Evolutionary conservation across 345 rosid genomes (phyloP).

Genomic region (Melaleuca quinquenervia): DNA sequence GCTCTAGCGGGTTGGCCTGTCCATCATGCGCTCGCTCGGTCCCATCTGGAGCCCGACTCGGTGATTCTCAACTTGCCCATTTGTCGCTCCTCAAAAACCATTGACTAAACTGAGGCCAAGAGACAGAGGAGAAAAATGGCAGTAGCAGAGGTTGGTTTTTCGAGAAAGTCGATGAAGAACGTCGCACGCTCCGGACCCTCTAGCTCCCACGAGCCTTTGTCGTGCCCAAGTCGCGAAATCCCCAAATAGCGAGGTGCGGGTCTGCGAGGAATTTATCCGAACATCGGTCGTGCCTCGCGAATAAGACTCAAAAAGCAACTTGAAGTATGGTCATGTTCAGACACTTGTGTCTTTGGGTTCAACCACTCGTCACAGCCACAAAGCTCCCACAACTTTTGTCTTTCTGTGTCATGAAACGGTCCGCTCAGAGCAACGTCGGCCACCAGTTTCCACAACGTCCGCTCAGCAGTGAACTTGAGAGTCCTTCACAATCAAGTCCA

Average conservation of each 20-base stretch:
- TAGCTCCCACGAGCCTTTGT: background rate
- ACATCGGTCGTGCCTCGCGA: background rate
- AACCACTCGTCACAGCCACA: background rate
- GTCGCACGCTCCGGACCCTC: background rate
- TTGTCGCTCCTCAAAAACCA: background rate
- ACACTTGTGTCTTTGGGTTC: background rate
- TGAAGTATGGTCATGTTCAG: background rate
- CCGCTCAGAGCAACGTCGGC: no score
- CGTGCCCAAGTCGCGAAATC: background rate
- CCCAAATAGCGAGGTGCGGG: background rate
- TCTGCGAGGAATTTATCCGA: background rate
- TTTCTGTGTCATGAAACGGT: no score
- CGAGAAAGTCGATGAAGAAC: background rate
- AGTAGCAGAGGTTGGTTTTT: background rate
- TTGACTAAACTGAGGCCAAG: background rate
- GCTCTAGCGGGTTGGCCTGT: background rate
- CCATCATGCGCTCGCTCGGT: background rate
- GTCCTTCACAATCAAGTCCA: no score
- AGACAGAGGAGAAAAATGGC: background rate
- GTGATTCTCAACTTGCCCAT: background rate
- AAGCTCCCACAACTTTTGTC: no score
- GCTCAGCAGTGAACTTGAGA: no score
- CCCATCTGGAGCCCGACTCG: background rate
- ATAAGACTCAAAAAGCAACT: background rate
- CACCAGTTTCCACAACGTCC: no score